Evolutionary conservation across 2,329 filamentous ascomycete genomes (phyloP).

Genomic region (Drechslerella coelobrocha): DNA sequence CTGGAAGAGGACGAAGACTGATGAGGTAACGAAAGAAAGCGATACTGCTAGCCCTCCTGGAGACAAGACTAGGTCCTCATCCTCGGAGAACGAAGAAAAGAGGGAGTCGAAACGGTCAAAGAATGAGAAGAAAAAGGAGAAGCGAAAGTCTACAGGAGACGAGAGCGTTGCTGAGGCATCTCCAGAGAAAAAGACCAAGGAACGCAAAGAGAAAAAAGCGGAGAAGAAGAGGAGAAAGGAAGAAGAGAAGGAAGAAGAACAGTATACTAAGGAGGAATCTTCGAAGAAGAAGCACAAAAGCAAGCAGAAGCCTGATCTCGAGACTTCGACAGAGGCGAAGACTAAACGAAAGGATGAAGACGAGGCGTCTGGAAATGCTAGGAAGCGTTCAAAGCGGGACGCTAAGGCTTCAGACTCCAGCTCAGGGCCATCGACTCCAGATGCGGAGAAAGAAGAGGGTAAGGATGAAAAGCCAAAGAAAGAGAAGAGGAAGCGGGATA

Average conservation of each 20-base stretch:
- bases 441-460: background rate
- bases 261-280: background rate
- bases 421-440: background rate
- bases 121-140: slow-evolving; percentile 29
- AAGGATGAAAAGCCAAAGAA: background rate
- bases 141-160: slow-evolving; percentile 5
- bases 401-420: background rate
- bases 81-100: background rate
- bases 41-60: background rate
- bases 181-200: slow-evolving; percentile 21
- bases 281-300: slow-evolving; percentile 34
- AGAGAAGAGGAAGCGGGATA: background rate
- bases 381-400: slow-evolving; percentile 28
- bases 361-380: background rate
- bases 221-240: background rate
- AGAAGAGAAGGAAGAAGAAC: slow-evolving; percentile 1
- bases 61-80: background rate
- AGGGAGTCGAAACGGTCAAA: slow-evolving; percentile 14
- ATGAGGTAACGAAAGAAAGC: slow-evolving; percentile 1
- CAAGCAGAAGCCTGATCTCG: slow-evolving; percentile 28
- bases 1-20: slow-evolving; percentile 21
- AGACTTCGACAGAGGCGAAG: slow-evolving; percentile 14
- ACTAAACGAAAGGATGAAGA: slow-evolving; percentile 32
- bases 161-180: slow-evolving; percentile 1
- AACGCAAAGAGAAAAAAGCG: slow-evolving; percentile 15